phyloP scores from a whole-genome alignment of 2,329 filamentous ascomycete species.

The Dactylellina cionopaga region DNA sequence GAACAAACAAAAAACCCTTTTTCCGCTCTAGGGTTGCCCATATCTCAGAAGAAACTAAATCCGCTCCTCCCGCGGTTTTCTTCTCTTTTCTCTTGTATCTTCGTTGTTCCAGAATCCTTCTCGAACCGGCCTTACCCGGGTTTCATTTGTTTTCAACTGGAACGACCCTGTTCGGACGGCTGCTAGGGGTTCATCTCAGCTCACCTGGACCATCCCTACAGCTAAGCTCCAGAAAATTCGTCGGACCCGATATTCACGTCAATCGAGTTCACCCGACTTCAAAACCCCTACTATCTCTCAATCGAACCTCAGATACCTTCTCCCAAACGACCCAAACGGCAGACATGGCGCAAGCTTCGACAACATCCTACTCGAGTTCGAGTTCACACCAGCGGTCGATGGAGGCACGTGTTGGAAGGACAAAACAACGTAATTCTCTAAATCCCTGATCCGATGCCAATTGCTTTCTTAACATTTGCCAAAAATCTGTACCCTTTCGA shows the following conservation, averaged over 20 bases:
- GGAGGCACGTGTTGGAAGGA: slow-evolving; percentile 49
- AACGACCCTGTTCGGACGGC: slow-evolving; percentile 40
- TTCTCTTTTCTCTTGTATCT: slow-evolving; percentile 3
- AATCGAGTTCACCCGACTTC: not conserved
- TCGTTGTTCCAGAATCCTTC: slow-evolving; percentile 12
- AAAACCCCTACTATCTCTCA: slow-evolving; percentile 9
- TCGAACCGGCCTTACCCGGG: slow-evolving; percentile 16
- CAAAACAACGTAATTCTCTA: slow-evolving; percentile 53
- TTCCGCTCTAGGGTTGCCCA: slow-evolving; percentile 7
- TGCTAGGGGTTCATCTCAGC: slow-evolving; percentile 34
- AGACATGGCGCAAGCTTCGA: slow-evolving; percentile 48
- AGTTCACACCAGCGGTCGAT: slow-evolving; percentile 36
- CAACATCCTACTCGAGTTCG: slow-evolving; percentile 45
- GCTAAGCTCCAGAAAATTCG: slow-evolving; percentile 23
- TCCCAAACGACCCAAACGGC: slow-evolving; percentile 4
- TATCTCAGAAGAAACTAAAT: no score
- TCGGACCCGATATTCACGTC: no score
- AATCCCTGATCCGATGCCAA: no score
- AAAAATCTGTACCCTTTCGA: no score
- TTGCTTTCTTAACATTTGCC: no score
- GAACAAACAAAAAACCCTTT: slow-evolving; percentile 33
- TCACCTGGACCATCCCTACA: slow-evolving; percentile 25
- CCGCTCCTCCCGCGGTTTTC: no score
- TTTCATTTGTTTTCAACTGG: slow-evolving; percentile 20
- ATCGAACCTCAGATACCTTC: not conserved